Conservation (phyloP, 805 yeast species). For the Candida multigemmis region DNA sequence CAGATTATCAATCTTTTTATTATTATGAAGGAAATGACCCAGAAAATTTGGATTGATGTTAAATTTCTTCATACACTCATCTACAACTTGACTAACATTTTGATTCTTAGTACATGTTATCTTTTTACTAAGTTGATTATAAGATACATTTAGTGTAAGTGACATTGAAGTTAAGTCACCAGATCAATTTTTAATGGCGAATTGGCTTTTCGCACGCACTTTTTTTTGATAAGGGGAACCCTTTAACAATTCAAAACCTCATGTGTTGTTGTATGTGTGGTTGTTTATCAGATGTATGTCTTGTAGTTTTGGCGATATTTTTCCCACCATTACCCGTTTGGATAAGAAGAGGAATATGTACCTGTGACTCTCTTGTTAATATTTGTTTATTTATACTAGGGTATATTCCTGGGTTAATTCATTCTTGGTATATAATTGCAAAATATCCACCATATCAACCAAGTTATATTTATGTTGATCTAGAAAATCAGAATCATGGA, state of each 20-base stretch:
- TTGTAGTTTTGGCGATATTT: conserved; percentile 51
- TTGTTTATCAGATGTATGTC: conserved; percentile 43
- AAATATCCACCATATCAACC: conserved; percentile 33
- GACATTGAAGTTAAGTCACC: conserved; percentile 8
- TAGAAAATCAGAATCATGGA: conserved; percentile 16
- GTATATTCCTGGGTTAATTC: conserved; percentile 42
- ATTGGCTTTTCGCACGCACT: background rate
- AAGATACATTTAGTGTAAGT: conserved; percentile 16
- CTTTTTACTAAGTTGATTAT: conserved; percentile 15
- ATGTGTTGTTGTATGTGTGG: conserved; percentile 10
- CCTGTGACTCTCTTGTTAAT: conserved; percentile 39
- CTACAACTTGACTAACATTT: conserved; percentile 20
- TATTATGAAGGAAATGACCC: conserved; percentile 18
- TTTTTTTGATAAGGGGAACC: background rate
- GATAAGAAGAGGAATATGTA: conserved; percentile 53
- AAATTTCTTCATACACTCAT: conserved; percentile 15
- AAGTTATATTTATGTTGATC: conserved; percentile 25
- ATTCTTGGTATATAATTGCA: conserved; percentile 41
- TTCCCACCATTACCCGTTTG: conserved; percentile 72
- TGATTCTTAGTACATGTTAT: conserved; percentile 13
- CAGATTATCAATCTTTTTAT: conserved; percentile 20
- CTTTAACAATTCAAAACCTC: background rate
- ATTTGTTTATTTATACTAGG: conserved; percentile 37
- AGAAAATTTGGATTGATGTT: conserved; percentile 7
- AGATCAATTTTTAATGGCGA: background rate